These are phyloP conservation scores for Diutina scorzettiae DNA, from an alignment of 1,139 yeast genomes.

Conservation along the genomic window DNA sequence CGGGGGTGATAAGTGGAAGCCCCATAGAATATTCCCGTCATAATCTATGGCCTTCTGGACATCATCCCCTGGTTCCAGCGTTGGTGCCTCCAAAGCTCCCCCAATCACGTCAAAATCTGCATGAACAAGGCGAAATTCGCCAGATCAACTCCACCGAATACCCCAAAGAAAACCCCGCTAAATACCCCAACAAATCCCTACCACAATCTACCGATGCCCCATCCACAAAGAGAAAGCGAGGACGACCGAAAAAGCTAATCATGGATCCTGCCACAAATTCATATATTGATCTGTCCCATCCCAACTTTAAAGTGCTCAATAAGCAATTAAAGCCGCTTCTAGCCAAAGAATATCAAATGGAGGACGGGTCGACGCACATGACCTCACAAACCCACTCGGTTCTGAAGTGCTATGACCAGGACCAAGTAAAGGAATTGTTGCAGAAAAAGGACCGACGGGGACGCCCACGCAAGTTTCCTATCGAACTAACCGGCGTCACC, in stretches of 20 bases:
- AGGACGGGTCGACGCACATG: constrained; percentile 4
- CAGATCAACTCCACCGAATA: too few species aligned
- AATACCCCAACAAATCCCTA: too few species aligned
- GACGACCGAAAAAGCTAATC: constrained; percentile 33
- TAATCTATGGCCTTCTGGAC: too few species aligned
- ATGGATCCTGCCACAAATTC: constrained; percentile 31
- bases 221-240: constrained; percentile 24
- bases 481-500: constrained; percentile 37
- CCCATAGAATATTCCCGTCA: too few species aligned
- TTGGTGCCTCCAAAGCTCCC: too few species aligned
- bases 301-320: constrained; percentile 30
- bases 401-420: constrained; percentile 13
- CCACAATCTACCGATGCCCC: neutral
- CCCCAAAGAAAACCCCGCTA: too few species aligned
- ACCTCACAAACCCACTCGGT: neutral
- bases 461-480: constrained; percentile 40
- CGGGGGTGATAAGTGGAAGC: too few species aligned
- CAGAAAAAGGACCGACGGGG: constrained; percentile 36
- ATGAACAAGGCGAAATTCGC: too few species aligned
- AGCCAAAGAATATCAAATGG: constrained; percentile 1
- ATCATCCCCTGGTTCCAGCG: too few species aligned
- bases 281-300: constrained; percentile 33
- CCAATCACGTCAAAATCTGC: too few species aligned
- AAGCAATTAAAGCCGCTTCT: constrained; percentile 17
- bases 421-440: constrained; percentile 27